These are phyloP conservation scores for Erysimum cheiranthoides DNA, from an alignment of 345 rosid species.

Conservation along the genomic window DNA sequence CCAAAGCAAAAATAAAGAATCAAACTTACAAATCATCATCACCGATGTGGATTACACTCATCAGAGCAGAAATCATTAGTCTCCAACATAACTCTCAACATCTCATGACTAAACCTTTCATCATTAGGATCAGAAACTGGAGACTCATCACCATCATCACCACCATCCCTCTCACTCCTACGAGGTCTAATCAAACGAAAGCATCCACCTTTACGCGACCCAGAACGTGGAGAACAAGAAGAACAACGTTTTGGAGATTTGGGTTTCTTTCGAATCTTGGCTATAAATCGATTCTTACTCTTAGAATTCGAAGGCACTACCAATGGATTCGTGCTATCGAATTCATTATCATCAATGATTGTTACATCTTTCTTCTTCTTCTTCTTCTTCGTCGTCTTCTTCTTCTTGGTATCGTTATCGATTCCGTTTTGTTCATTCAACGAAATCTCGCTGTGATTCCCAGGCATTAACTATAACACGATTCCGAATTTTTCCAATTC, in stretches of 20 bases:
- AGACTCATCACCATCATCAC: conserved; percentile 14
- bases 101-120: conserved; percentile 43
- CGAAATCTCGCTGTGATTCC: conserved; percentile 36
- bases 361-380: conserved; percentile 8
- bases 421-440: conserved; percentile 36
- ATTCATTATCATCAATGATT: not conserved
- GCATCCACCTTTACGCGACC: conserved; percentile 44
- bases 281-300: conserved; percentile 33
- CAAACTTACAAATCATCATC: conserved; percentile 27
- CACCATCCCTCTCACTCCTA: not conserved
- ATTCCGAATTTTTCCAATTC: not conserved
- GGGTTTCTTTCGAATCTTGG: conserved; percentile 35
- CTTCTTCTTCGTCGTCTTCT: conserved; percentile 26
- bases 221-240: conserved; percentile 25
- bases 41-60: conserved; percentile 43
- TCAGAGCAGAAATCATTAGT: conserved; percentile 45
- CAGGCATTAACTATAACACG: conserved; percentile 46
- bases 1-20: not conserved
- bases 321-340: conserved; percentile 13
- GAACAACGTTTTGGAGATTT: conserved; percentile 33
- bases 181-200: conserved; percentile 34
- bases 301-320: conserved; percentile 28
- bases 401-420: conserved; percentile 21
- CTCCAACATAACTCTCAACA: conserved; percentile 46
- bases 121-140: conserved; percentile 47